Percentiles rank a stretch among this genome's conserved stretches.
These are phyloP conservation scores for Penicillium cinerascens DNA, from an alignment of 495 filamentous ascomycete genomes.

Conservation along the genomic window DNA sequence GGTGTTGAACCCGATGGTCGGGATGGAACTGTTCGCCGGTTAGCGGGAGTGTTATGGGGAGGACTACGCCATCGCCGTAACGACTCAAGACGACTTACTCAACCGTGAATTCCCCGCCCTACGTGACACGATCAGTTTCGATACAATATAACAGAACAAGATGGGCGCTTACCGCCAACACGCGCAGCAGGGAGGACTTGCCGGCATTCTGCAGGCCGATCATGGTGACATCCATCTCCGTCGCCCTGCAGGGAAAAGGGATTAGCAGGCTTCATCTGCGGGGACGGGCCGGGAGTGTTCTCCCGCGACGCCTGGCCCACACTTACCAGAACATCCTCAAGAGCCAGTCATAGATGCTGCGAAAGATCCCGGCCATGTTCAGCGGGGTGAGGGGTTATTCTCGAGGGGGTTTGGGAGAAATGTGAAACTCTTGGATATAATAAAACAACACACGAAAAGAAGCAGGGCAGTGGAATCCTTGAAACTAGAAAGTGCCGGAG, in stretches of 20 bases:
- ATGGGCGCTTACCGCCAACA: conserved; percentile 79
- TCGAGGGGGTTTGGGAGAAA: not conserved
- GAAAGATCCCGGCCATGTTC: conserved; percentile 84
- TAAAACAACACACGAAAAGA: not conserved
- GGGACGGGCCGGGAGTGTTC: conserved; percentile 34
- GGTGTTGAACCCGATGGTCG: conserved; percentile 98
- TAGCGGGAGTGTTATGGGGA: conserved; percentile 27
- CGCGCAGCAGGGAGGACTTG: conserved; percentile 91
- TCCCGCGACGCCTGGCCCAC: conserved; percentile 43
- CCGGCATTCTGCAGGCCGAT: conserved; percentile 98
- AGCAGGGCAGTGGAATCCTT: not conserved
- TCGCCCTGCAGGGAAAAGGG: conserved; percentile 62
- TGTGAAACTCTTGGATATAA: not conserved
- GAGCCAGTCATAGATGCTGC: conserved; percentile 96
- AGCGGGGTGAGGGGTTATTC: not conserved
- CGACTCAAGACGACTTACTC: conserved; percentile 67
- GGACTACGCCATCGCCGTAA: conserved; percentile 5
- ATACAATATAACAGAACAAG: not conserved
- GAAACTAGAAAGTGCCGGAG: not conserved
- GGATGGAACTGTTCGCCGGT: conserved; percentile 75
- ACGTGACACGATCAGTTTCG: conserved; percentile 28
- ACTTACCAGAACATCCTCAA: conserved; percentile 97
- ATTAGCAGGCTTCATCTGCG: conserved; percentile 26
- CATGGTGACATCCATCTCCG: conserved; percentile 99
- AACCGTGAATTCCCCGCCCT: conserved; percentile 98